Conservation (phyloP, 108 stramenopile species). For the Skeletonema costatum region DNA sequence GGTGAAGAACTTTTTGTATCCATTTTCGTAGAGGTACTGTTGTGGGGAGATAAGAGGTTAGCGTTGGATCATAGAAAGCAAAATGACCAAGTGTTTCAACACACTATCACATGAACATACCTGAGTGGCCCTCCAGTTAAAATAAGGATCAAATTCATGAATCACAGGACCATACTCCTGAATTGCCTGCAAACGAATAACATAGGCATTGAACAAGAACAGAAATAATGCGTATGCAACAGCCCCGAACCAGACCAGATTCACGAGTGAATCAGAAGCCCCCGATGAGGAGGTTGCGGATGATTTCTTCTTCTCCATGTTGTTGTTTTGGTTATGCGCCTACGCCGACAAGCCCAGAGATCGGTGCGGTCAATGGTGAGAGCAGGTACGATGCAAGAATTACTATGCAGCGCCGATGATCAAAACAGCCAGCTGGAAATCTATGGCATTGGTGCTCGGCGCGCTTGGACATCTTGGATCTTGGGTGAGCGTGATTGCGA, state of each 20-base stretch:
- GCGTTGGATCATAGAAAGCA: neutral
- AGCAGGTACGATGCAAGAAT: too few species aligned
- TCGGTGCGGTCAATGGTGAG: too few species aligned
- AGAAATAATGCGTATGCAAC: slow-evolving; percentile 46
- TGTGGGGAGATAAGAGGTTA: neutral
- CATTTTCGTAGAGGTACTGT: slow-evolving; percentile 79
- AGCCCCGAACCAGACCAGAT: slow-evolving; percentile 65
- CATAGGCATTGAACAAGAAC: slow-evolving; percentile 71
- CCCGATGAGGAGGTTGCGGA: neutral
- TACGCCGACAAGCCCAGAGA: neutral
- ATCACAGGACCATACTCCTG: slow-evolving; percentile 95
- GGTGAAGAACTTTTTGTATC: slow-evolving; percentile 65
- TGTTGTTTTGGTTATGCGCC: neutral
- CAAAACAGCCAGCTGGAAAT: too few species aligned
- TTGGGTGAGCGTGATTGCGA: too few species aligned
- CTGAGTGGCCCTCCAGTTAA: slow-evolving; percentile 94
- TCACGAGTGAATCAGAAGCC: slow-evolving; percentile 42
- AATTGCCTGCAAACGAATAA: slow-evolving; percentile 90
- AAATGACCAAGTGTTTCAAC: neutral
- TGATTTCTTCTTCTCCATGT: neutral
- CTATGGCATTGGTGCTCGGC: too few species aligned
- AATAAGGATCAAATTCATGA: slow-evolving; percentile 98
- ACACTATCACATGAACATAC: slow-evolving; percentile 32
- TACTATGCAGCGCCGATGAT: too few species aligned
- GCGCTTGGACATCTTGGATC: too few species aligned